Evolutionary conservation across 2,329 filamentous ascomycete genomes (phyloP).

Genomic region (Xylariomycetidae sp.): DNA sequence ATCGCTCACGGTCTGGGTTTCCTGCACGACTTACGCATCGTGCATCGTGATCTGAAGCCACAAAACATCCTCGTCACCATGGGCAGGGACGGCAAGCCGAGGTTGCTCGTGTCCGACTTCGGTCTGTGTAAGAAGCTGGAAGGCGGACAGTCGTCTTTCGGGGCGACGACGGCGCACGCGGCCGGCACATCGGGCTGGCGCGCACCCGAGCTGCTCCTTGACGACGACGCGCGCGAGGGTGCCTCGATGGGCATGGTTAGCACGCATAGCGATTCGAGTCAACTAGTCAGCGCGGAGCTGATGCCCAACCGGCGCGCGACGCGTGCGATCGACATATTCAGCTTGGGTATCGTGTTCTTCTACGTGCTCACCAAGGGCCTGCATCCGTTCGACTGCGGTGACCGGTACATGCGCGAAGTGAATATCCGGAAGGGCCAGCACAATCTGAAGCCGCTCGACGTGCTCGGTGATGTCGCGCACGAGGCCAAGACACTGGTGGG

Average conservation of each 20-base stretch:
- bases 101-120: constrained; percentile 96
- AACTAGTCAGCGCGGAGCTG: constrained; percentile 53
- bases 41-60: constrained; percentile 94
- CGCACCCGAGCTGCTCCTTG: constrained; percentile 84
- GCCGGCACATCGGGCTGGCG: constrained; percentile 95
- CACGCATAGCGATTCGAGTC: constrained; percentile 58
- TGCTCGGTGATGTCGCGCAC: constrained; percentile 75
- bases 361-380: constrained; percentile 92
- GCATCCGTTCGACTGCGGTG: constrained; percentile 92
- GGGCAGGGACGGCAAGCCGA: constrained; percentile 64
- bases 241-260: constrained; percentile 39
- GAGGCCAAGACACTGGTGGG: constrained; percentile 85
- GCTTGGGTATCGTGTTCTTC: constrained; percentile 94
- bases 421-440: constrained; percentile 92
- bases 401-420: constrained; percentile 91
- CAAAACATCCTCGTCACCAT: constrained; percentile 91
- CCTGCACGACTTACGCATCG: constrained; percentile 86
- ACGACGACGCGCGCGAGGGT: constrained; percentile 60
- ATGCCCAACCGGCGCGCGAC: constrained; percentile 75
- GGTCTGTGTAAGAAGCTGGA: constrained; percentile 96
- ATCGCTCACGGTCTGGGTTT: constrained; percentile 86
- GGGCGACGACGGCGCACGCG: constrained; percentile 88
- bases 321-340: constrained; percentile 95
- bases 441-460: constrained; percentile 65
- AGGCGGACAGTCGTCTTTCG: constrained; percentile 88